These are phyloP conservation scores for Hippophae gyantsensis DNA, from an alignment of 306 rosid genomes.

Conservation along the genomic window DNA sequence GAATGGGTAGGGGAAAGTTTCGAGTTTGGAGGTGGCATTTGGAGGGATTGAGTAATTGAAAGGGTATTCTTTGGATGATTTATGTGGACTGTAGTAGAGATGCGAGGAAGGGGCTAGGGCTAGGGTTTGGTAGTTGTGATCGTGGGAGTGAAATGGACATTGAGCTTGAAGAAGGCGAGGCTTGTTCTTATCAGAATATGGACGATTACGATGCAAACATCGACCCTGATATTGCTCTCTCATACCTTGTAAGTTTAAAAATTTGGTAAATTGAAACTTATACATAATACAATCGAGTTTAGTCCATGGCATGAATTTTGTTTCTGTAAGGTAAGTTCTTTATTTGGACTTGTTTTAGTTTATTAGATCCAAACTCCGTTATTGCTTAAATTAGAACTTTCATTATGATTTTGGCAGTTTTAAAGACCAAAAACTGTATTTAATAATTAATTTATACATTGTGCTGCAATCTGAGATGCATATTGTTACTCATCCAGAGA, in stretches of 20 bases:
- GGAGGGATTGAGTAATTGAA: slow-evolving; percentile 39
- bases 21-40: slow-evolving; percentile 28
- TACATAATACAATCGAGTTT: neutral
- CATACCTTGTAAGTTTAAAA: slow-evolving; percentile 69
- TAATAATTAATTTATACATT: too few relatives aligned
- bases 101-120: slow-evolving; percentile 50
- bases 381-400: neutral
- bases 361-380: slow-evolving; percentile 12
- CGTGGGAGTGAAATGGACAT: slow-evolving; percentile 57
- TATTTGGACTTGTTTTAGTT: slow-evolving; percentile 23
- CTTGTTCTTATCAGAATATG: slow-evolving; percentile 62
- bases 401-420: neutral
- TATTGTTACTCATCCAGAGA: neutral
- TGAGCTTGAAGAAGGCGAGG: slow-evolving; percentile 99
- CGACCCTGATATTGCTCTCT: slow-evolving; percentile 76
- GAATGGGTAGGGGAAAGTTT: slow-evolving; percentile 36
- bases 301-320: neutral
- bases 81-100: slow-evolving; percentile 55
- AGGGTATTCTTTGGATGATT: slow-evolving; percentile 39
- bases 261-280: neutral
- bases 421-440: neutral
- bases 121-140: slow-evolving; percentile 42
- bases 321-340: neutral
- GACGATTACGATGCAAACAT: slow-evolving; percentile 54
- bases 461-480: slow-evolving; percentile 1